A percentile compares a stretch with the other conserved stretches of the same genome.
Conservation (phyloP, 129 eudicot species). For the Lactuca sativa region DNA sequence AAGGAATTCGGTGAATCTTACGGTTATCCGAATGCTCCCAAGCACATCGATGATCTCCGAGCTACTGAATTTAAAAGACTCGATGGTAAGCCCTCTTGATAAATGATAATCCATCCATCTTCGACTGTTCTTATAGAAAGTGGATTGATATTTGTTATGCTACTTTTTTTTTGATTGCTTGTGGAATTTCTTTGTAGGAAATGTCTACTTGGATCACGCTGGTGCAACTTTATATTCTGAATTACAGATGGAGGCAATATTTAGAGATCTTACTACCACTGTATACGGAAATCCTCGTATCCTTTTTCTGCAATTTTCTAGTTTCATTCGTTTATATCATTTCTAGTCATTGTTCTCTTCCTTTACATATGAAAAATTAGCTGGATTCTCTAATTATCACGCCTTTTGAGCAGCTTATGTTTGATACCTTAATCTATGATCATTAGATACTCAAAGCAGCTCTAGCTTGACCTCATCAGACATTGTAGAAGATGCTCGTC, state of each 20-base stretch:
- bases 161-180: not conserved
- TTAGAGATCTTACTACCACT: constrained; percentile 67
- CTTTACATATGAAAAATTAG: not conserved
- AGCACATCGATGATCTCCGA: constrained; percentile 71
- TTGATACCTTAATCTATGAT: constrained; percentile 49
- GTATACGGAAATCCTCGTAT: constrained; percentile 95
- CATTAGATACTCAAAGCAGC: constrained; percentile 80
- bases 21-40: constrained; percentile 75
- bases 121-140: not conserved
- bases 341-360: no score
- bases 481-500: constrained; percentile 67
- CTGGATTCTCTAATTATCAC: constrained; percentile 1
- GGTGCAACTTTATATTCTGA: constrained; percentile 96
- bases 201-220: constrained; percentile 92
- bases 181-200: constrained; percentile 38
- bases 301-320: constrained; percentile 20
- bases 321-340: not conserved
- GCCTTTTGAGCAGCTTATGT: not conserved
- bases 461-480: constrained; percentile 62
- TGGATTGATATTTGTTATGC: not conserved
- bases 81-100: constrained; percentile 35
- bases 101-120: not conserved
- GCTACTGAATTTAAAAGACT: constrained; percentile 81
- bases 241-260: constrained; percentile 77
- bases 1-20: constrained; percentile 75